Conservation (phyloP, 108 stramenopile species). For the Craspedostauros australis region DNA sequence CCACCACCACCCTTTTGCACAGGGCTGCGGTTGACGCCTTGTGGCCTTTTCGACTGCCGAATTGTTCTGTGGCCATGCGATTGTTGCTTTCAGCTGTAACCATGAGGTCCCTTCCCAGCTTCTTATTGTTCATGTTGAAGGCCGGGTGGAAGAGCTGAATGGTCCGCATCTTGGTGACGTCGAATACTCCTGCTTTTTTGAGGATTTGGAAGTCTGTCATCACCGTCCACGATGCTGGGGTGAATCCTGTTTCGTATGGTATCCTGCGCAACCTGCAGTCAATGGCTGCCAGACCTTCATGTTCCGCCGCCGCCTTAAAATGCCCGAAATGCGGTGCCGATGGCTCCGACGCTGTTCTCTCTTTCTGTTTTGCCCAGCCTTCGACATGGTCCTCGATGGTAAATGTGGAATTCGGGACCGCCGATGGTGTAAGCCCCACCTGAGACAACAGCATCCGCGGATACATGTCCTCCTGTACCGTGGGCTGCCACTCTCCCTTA, state of each 20-base stretch:
- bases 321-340: not conserved
- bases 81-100: too few relatives aligned
- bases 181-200: not conserved
- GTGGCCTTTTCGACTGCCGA: too few relatives aligned
- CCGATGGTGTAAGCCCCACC: too few relatives aligned
- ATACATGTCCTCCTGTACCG: too few relatives aligned
- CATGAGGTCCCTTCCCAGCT: too few relatives aligned
- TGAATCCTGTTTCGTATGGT: too few relatives aligned
- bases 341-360: conserved; percentile 1
- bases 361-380: conserved; percentile 7
- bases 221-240: not conserved
- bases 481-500: too few relatives aligned
- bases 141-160: conserved; percentile 4
- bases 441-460: too few relatives aligned
- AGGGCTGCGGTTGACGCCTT: too few relatives aligned
- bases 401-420: too few relatives aligned
- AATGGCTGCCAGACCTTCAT: not conserved
- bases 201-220: conserved; percentile 10
- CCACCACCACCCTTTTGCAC: too few relatives aligned
- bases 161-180: not conserved
- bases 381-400: not conserved
- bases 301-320: conserved; percentile 1
- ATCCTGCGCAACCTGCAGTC: conserved; percentile 2
- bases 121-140: conserved; percentile 12
- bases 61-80: too few relatives aligned